Evolutionary conservation across 140 eudicot genomes (phyloP).

Genomic region (Anethum foeniculum): DNA sequence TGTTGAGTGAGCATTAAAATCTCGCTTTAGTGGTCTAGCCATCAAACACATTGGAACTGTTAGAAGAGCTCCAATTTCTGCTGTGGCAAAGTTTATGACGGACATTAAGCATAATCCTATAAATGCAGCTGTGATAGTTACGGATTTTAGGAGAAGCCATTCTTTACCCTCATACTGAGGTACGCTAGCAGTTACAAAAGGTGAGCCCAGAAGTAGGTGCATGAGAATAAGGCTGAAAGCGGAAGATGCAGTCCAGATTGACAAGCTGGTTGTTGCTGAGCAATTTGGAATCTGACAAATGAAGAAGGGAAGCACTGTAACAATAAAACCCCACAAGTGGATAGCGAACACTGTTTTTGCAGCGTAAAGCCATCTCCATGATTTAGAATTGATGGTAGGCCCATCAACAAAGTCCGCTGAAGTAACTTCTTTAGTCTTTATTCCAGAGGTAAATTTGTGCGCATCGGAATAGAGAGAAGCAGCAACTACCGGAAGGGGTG

Average conservation of each 20-base stretch:
- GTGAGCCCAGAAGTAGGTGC: slow-evolving; percentile 28
- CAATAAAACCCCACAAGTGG: slow-evolving; percentile 72
- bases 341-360: slow-evolving; percentile 63
- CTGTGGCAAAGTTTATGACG: slow-evolving; percentile 89
- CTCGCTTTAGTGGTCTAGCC: slow-evolving; percentile 46
- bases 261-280: slow-evolving; percentile 34
- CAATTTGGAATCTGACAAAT: slow-evolving; percentile 38
- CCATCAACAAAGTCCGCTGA: slow-evolving; percentile 10
- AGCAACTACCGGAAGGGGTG: slow-evolving; percentile 81
- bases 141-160: slow-evolving; percentile 73
- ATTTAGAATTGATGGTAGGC: slow-evolving; percentile 19
- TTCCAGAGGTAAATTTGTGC: slow-evolving; percentile 15
- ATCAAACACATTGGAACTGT: slow-evolving; percentile 81
- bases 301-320: slow-evolving; percentile 65
- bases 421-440: slow-evolving; percentile 13
- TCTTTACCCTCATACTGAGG: slow-evolving; percentile 22
- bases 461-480: slow-evolving; percentile 77
- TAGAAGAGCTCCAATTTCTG: slow-evolving; percentile 84
- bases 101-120: slow-evolving; percentile 88
- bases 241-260: slow-evolving; percentile 51
- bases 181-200: slow-evolving; percentile 1
- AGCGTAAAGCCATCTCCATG: slow-evolving; percentile 84
- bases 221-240: slow-evolving; percentile 28
- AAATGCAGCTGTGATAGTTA: slow-evolving; percentile 61
- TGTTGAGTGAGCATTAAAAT: slow-evolving; percentile 19